Evolutionary conservation across 2,329 filamentous ascomycete genomes (phyloP), one percentile per base, ranked within the genome.

Genomic region (Ascosphaera apis): DNA sequence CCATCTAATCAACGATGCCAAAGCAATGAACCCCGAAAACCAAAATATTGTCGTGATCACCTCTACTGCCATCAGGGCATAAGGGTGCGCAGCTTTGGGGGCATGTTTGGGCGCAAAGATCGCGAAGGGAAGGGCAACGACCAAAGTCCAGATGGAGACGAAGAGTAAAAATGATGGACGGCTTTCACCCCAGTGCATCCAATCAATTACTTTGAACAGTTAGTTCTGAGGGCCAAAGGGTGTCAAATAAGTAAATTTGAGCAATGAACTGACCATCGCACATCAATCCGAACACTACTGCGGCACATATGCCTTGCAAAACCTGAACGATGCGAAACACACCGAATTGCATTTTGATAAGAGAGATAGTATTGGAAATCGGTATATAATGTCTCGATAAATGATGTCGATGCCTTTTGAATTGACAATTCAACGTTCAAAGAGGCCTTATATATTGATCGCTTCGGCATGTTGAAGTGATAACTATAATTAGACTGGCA

Each of bases 21-120:
- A 55, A 0, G 81, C 80, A 44, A 91, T 73, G 47, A 82, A 77
- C 4, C 81, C 82, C 1, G 76, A 74, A 49, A 93, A 88, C 83
- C 83, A 92, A 61, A 91, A 91, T 38, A 91, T 63, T 57, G 76
- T 74, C 7, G 80, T 88, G 16, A 88, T 44, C 33, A 61, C 62
- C 48, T 91, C 78, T 21, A 80, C 62, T 1, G 48, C 72, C 13
- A 84, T 60, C 12, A 82, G 67, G 32, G 65, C 69, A 35, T 70
- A 68, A 36, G 65, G 67, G 53, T 81, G 70, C 46, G 73, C 72
- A 8, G 71, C 46, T 16, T 60, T 58, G 3, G 67, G 62, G 46
- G 72, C 60, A 54, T 72, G 73, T 31, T 67, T 58, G 1, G 79
- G 78, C 2, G 72, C 62, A 35, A 84, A 42, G 46, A 72, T 63